Conservation (phyloP, 2,329 filamentous ascomycete genomes). For the Curvularia hawaiiensis region DNA sequence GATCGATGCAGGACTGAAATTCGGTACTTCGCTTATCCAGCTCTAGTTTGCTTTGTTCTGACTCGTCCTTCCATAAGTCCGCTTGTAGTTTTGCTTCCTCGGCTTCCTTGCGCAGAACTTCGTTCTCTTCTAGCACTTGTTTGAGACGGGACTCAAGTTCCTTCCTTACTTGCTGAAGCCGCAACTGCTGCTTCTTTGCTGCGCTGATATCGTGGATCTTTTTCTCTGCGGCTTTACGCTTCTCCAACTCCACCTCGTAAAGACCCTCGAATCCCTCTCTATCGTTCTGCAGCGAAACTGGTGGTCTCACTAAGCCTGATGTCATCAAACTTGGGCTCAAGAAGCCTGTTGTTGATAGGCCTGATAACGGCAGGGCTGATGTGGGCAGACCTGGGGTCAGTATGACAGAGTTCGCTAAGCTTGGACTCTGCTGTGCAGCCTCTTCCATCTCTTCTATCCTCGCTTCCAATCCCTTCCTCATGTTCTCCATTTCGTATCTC, state of each 20-base stretch:
- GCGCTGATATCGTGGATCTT: not conserved
- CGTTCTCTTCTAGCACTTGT: not conserved
- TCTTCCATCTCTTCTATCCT: not conserved
- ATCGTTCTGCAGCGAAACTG: not conserved
- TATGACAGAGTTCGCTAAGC: not conserved
- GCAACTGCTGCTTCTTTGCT: not conserved
- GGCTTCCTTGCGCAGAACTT: not conserved
- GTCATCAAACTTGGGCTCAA: not conserved
- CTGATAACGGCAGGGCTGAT: too few relatives aligned
- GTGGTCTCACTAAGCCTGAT: not conserved
- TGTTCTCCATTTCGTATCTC: not conserved
- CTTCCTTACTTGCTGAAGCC: slow-evolving; percentile 4
- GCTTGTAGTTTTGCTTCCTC: not conserved
- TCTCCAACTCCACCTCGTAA: not conserved
- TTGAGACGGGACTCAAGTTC: slow-evolving; percentile 4
- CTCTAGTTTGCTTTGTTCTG: slow-evolving; percentile 1
- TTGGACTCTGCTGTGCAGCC: not conserved
- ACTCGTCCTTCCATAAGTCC: slow-evolving; percentile 8
- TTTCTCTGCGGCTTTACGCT: not conserved
- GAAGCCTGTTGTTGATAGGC: too few relatives aligned
- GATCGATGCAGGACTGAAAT: slow-evolving; percentile 2
- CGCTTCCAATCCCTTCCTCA: not conserved
- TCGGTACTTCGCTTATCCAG: slow-evolving; percentile 1
- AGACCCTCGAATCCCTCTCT: not conserved
- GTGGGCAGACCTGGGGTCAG: too few relatives aligned